Evolutionary conservation across 2,329 filamentous ascomycete genomes (phyloP), one percentile per base, ranked within the genome.

Genomic region (Cercospora sojina): DNA sequence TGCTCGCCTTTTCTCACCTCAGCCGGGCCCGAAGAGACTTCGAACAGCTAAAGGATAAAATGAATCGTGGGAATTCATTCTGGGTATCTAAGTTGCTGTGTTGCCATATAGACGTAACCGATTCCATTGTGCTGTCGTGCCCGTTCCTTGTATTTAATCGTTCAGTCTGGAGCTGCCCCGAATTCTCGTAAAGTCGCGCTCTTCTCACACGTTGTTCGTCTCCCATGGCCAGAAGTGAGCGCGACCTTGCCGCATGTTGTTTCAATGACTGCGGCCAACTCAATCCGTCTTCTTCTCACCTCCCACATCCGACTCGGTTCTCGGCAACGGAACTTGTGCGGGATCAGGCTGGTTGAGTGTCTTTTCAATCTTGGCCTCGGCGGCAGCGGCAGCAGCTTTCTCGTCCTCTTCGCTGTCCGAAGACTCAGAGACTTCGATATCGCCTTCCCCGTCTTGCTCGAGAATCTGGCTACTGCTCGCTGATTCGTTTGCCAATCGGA

Each of bases 401-500:
- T 67, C 67, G 10, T 62, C 68, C 13, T 72, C 69, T 12, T 66
- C 67, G 3, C 69, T 67, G 10, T 67, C 70, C 5, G 49, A 62
- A 23, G 71, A 57, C 27, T 35, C 65, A 2, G 65, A 67, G 51
- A 62, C 69, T 25, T 73, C 69, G 23, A 69, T 65, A 9, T 73
- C 67, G 13, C 67, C 66, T 10, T 69, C 67, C 3, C 25, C 53
- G n/a, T 72, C 72, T 16, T 72, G 73, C 6, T 68, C 69, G 16
- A 63, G 35, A 7, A 63, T 63, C 20, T 63, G 60, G 51, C 60
- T 63, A 18, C 60, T 63, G 35, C 31, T 43, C 10, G 53, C 66
- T n/a, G 59, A 67, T 25, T 57, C 66, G 18, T 70, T 70, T 2
- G 73, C 89, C 12, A 98, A 86, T 59, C 95, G 87, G 6, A 88